Conservation (phyloP, 1,284 basidiomycete species). For the Irpex sp. region DNA sequence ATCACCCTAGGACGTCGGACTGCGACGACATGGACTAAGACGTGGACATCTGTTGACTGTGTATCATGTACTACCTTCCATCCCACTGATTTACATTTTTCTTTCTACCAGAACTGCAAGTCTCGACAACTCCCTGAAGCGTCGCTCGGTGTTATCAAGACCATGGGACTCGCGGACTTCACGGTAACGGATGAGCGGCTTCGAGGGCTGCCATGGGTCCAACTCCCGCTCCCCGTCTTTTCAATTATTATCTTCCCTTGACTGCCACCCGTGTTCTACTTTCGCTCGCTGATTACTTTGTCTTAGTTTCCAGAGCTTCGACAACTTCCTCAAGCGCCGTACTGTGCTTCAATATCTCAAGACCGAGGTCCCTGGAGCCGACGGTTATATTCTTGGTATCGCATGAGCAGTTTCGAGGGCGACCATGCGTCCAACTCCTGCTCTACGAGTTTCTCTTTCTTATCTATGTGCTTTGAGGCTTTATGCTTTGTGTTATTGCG, state of each 20-base stretch:
- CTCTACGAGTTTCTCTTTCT: not conserved
- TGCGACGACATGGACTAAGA: not conserved
- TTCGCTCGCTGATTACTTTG: not conserved
- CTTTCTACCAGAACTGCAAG: too few relatives aligned
- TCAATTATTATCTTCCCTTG: not conserved
- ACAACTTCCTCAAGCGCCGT: not conserved
- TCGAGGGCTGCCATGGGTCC: not conserved
- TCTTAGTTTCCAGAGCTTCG: not conserved
- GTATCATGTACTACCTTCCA: not conserved
- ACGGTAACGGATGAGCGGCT: not conserved
- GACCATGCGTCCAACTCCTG: not conserved
- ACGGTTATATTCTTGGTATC: not conserved
- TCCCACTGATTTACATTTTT: not conserved
- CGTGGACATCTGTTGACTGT: not conserved
- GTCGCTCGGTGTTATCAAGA: too few relatives aligned
- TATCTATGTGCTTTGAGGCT: not conserved
- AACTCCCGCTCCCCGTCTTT: not conserved
- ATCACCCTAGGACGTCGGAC: not conserved
- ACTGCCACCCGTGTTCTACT: not conserved
- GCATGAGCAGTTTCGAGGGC: not conserved
- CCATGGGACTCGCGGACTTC: too few relatives aligned
- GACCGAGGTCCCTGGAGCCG: not conserved
- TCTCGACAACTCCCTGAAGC: too few relatives aligned
- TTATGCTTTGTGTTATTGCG: not conserved
- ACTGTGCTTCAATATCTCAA: not conserved